Conservation (phyloP, 1,284 basidiomycete species). For the Boletellus deceptivus region DNA sequence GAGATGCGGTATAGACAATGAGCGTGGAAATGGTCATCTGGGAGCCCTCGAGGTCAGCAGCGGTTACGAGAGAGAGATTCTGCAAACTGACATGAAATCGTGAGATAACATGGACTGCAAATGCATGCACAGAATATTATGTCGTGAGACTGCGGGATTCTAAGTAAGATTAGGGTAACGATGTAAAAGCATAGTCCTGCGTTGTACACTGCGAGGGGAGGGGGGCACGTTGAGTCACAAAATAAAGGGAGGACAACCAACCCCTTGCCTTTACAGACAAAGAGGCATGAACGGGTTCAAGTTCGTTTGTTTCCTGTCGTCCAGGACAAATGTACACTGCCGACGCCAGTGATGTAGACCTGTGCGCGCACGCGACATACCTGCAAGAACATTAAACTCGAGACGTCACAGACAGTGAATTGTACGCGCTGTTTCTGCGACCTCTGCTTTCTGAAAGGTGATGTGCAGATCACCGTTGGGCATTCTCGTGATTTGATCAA, state of each 20-base stretch:
- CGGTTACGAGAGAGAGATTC: not conserved
- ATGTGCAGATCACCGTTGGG: constrained; percentile 72
- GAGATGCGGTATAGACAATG: constrained; percentile 26
- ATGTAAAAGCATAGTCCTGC: constrained; percentile 26
- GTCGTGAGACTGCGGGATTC: constrained; percentile 19
- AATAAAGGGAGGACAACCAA: not conserved
- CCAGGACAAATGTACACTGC: constrained; percentile 75
- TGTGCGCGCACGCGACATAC: constrained; percentile 73
- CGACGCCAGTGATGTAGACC: constrained; percentile 68
- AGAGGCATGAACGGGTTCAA: constrained; percentile 9
- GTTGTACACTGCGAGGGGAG: constrained; percentile 29
- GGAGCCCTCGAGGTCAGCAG: constrained; percentile 7
- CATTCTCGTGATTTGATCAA: constrained; percentile 65
- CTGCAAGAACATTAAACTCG: constrained; percentile 34
- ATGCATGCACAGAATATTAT: constrained; percentile 27
- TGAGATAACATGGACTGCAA: constrained; percentile 23
- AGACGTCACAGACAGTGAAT: not conserved
- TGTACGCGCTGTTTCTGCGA: constrained; percentile 67
- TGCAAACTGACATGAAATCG: not conserved
- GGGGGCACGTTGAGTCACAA: constrained; percentile 5
- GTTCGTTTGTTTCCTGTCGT: constrained; percentile 57
- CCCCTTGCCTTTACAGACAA: constrained; percentile 27
- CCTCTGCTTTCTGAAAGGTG: constrained; percentile 67
- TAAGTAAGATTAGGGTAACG: constrained; percentile 27
- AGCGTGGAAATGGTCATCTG: constrained; percentile 31